A percentile compares a stretch with the other conserved stretches of the same genome.
Conservation (phyloP, 805 yeast species). For the Candida hungchunana region DNA sequence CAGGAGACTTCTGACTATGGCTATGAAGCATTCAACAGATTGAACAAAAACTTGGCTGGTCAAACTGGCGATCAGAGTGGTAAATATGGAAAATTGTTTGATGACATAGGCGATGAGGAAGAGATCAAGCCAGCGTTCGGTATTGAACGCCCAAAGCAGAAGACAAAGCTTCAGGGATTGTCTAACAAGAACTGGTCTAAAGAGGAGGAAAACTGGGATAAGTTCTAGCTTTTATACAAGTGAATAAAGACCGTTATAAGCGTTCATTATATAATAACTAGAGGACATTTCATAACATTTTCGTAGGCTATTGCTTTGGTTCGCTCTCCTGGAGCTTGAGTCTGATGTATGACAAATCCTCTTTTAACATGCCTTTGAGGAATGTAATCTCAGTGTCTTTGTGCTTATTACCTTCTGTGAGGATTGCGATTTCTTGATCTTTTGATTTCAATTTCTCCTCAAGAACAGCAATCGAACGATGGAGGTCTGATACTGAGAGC, state of each 20-base stretch:
- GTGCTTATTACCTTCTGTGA: slow-evolving; percentile 8
- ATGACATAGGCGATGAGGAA: slow-evolving; percentile 42
- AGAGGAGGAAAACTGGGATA: slow-evolving; percentile 67
- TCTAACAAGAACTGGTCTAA: slow-evolving; percentile 38
- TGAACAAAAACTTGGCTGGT: slow-evolving; percentile 29
- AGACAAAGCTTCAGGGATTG: slow-evolving; percentile 52
- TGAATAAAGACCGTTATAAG: no score
- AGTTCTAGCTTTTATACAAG: slow-evolving; percentile 48
- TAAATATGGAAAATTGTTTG: slow-evolving; percentile 52
- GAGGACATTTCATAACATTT: no score
- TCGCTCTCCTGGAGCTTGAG: slow-evolving; percentile 16
- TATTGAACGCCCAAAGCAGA: slow-evolving; percentile 49
- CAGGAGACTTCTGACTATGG: slow-evolving; percentile 83
- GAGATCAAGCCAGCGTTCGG: slow-evolving; percentile 66
- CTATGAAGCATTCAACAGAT: slow-evolving; percentile 54
- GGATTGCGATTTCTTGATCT: slow-evolving; percentile 3
- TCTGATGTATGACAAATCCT: slow-evolving; percentile 24
- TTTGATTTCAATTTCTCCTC: slow-evolving; percentile 8
- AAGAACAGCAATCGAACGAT: slow-evolving; percentile 2
- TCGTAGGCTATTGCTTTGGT: no score
- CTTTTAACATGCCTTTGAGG: slow-evolving; percentile 22
- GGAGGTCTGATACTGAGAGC: neutral
- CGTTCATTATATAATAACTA: no score
- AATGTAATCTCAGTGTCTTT: slow-evolving; percentile 23
- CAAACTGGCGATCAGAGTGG: slow-evolving; percentile 32